phyloP scores from a whole-genome alignment of 2,329 filamentous ascomycete species.

The Pyricularia sp. region DNA sequence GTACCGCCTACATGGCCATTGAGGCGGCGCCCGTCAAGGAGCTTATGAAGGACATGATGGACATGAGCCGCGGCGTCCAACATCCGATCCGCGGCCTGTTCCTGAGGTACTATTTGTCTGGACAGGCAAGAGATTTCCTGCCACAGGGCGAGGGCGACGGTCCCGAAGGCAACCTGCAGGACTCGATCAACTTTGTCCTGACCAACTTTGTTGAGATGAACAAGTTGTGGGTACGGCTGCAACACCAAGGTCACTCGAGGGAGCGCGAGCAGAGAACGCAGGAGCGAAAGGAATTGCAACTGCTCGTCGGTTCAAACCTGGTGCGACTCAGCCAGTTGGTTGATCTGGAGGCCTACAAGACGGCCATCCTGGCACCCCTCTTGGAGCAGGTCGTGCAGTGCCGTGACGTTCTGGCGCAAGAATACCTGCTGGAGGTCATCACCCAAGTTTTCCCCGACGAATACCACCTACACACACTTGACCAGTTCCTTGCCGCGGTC shows the following conservation, averaged over 20 bases:
- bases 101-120: conserved; percentile 89
- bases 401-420: conserved; percentile 90
- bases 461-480: conserved; percentile 92
- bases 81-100: conserved; percentile 94
- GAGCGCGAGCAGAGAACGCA: conserved; percentile 90
- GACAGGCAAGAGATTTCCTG: conserved; percentile 84
- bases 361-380: conserved; percentile 76
- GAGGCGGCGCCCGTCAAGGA: conserved; percentile 98
- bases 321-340: conserved; percentile 92
- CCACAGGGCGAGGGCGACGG: conserved; percentile 78
- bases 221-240: conserved; percentile 95
- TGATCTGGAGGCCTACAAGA: conserved; percentile 89
- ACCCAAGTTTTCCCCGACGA: conserved; percentile 99
- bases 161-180: conserved; percentile 88
- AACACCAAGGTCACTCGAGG: conserved; percentile 93
- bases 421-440: conserved; percentile 95
- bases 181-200: conserved; percentile 95
- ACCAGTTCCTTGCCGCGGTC: conserved; percentile 89
- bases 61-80: conserved; percentile 97
- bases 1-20: conserved; percentile 98
- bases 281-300: conserved; percentile 88
- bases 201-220: conserved; percentile 99
- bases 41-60: conserved; percentile 99
- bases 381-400: conserved; percentile 97
- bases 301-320: conserved; percentile 93